Percentiles rank a stretch among this genome's conserved stretches.
phyloP scores from a whole-genome alignment of 225 moss, liverwort and hornwort species.

The Pseudoscleropodium purum region DNA sequence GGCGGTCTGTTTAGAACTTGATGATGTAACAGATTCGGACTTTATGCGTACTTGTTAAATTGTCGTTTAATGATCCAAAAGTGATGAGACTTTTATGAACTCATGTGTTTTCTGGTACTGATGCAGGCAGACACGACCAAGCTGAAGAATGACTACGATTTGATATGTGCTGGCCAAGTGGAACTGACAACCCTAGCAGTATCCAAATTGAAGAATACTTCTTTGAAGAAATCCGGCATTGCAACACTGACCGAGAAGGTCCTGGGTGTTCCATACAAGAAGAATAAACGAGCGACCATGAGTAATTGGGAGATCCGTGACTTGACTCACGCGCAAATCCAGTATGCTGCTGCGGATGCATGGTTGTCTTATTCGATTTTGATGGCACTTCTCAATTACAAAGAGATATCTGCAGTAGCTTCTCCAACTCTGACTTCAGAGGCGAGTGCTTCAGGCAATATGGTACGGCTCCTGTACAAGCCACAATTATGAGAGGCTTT shows the following conservation, averaged over 20 bases:
- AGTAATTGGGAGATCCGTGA: slow-evolving; percentile 88
- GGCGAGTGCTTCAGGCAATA: neutral
- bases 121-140: slow-evolving; percentile 52
- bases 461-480: neutral
- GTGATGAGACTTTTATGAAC: neutral
- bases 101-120: neutral
- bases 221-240: slow-evolving; percentile 53
- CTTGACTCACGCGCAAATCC: slow-evolving; percentile 64
- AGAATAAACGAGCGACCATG: slow-evolving; percentile 59
- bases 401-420: slow-evolving; percentile 12
- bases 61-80: neutral
- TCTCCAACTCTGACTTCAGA: neutral
- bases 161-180: slow-evolving; percentile 71
- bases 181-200: slow-evolving; percentile 62
- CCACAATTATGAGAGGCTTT: neutral
- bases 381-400: slow-evolving; percentile 25
- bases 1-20: neutral
- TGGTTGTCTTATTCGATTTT: slow-evolving; percentile 73
- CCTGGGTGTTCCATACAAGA: slow-evolving; percentile 61
- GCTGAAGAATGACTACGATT: slow-evolving; percentile 48
- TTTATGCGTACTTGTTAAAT: neutral
- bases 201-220: slow-evolving; percentile 22
- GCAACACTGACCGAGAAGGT: slow-evolving; percentile 43
- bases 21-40: neutral
- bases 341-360: slow-evolving; percentile 82